Base-by-base conservation (phyloP, 2,329 filamentous ascomycete genomes). In the Phaeosphaeriaceae sp. region DNA sequence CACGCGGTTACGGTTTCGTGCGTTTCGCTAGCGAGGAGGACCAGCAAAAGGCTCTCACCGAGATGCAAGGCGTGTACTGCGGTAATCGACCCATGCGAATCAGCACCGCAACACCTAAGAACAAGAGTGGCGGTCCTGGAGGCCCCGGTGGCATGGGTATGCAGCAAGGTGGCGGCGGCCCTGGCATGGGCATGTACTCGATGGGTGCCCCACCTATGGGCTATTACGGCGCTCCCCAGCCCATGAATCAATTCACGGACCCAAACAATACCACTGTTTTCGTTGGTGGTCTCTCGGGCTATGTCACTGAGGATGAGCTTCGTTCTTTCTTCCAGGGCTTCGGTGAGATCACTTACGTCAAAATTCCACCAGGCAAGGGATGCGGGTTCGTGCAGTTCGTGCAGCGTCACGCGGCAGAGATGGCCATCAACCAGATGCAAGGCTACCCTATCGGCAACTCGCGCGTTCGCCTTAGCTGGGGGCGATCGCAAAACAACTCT, bases 351-450 rank as follows among this genome's bases (percentile, higher is more conserved):
- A 99, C 94, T 67, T 99, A 99, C 75, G 94, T 99, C 80, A 99
- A 99, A 87, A 99, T 99, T 51, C 94, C 94, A 45, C 93, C 94
- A 59, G 94, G 94, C 79, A 99, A 99, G 85, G 94, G 94, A 64
- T 99, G 94, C 71, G 94, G 94, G 50, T 99, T 99, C 72, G 94
- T 99, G 51, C 94, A 99, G 77, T 99, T 99, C 67, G 94, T 99
- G 48, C 94, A 99, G 80, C 92, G 94, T 61, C 94, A 99, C 70
- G 94, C 94, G 44, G 94, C 94, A 12, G 94, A 99, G 80, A 99
- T 99, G 94, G 94, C 94, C 63, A 99, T 99, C 84, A 99, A 99
- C 80, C 94, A 99, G 79, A 99, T 99, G 94, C 94, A 99, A 79
- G 94, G 94, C 54, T 99, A 99, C 74, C 94, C 94, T 18, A 99